These are phyloP conservation scores for Francoa sonchifolia DNA, from an alignment of 441 rosid genomes.

Conservation along the genomic window DNA sequence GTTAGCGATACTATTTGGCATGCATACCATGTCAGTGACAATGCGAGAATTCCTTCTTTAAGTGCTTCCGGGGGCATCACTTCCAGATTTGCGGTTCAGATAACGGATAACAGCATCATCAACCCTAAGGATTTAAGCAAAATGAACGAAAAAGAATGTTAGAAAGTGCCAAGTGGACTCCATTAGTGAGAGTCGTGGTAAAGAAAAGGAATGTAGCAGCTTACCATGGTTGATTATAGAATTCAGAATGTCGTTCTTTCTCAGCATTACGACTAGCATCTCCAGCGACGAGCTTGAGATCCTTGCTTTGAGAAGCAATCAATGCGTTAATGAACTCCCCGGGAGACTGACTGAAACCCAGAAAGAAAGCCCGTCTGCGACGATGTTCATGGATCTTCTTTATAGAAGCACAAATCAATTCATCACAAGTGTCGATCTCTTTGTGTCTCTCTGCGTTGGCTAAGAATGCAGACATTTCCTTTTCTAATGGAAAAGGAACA, in stretches of 20 bases:
- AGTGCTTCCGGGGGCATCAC: slow-evolving; percentile 69
- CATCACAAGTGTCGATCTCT: slow-evolving; percentile 89
- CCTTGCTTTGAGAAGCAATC: slow-evolving; percentile 83
- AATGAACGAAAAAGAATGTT: slow-evolving; percentile 1
- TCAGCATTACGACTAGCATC: slow-evolving; percentile 74
- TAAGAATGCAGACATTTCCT: slow-evolving; percentile 61
- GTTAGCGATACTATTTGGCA: too few species aligned
- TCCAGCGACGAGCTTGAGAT: slow-evolving; percentile 75
- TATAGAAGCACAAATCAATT: slow-evolving; percentile 71
- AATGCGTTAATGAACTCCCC: slow-evolving; percentile 83
- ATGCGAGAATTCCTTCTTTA: slow-evolving; percentile 19
- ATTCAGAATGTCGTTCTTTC: slow-evolving; percentile 76
- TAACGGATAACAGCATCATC: slow-evolving; percentile 95
- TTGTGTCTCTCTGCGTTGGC: slow-evolving; percentile 79
- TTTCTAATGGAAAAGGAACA: slow-evolving; percentile 75
- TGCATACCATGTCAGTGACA: slow-evolving; percentile 1
- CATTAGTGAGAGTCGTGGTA: too few species aligned
- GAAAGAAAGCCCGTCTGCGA: slow-evolving; percentile 81
- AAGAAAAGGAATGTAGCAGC: slow-evolving; percentile 12
- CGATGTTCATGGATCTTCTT: slow-evolving; percentile 89
- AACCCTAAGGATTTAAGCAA: slow-evolving; percentile 39
- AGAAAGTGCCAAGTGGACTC: too few species aligned
- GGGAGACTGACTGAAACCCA: slow-evolving; percentile 92
- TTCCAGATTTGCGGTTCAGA: slow-evolving; percentile 84
- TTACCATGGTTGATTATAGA: slow-evolving; percentile 96